Evolutionary conservation across 768 basidiomycete genomes (phyloP), one percentile per base, ranked within the genome.

Genomic region (Naganishia antarctica): DNA sequence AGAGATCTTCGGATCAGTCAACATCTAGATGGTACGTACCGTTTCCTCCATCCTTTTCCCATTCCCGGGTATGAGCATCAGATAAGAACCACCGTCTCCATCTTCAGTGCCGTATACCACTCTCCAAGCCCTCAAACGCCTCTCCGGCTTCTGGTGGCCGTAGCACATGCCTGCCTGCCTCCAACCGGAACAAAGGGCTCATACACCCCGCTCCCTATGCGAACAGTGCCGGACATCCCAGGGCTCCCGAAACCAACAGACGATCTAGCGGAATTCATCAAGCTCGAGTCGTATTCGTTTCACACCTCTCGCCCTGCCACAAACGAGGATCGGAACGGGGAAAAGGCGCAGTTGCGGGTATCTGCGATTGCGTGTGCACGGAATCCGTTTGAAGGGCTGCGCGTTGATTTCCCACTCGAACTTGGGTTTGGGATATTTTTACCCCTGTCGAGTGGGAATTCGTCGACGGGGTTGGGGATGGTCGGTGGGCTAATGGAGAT

Each of bases 401-500:
- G 69, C 48, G 59, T 66, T 6, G 68, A 64, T 0, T 49, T 77
- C 11, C 70, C 71, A 28, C 74, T 71, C 40, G 62, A 65, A 23
- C 49, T 77, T 7, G 73, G 73, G 3, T 77, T 77, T 46, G 63
- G 68, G 9, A 73, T 77, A 48, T 69, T 62, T 15, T 61, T 75
- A 0, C 66, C 72, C 29, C n/a, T n/a, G n/a, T n/a, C n/a, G n/a
- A n/a, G n/a, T n/a, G n/a, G n/a, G n/a, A n/a, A n/a, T n/a, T 50
- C 12, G 46, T 40, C 13, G 70, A 68, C 43, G 41, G 26, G n/a
- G n/a, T n/a, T n/a, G n/a, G n/a, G 25, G n/a, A 32, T n/a, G 37
- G 6, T 15, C 11, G 1, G n/a, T 5, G 37, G 50, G 21, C 37
- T 48, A 8, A 32, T 62, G 5, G 47, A 59, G 53, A 71, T 77